These are phyloP conservation scores for Nemania sp. DNA, from an alignment of 2,329 filamentous ascomycete species.

Conservation along the genomic window DNA sequence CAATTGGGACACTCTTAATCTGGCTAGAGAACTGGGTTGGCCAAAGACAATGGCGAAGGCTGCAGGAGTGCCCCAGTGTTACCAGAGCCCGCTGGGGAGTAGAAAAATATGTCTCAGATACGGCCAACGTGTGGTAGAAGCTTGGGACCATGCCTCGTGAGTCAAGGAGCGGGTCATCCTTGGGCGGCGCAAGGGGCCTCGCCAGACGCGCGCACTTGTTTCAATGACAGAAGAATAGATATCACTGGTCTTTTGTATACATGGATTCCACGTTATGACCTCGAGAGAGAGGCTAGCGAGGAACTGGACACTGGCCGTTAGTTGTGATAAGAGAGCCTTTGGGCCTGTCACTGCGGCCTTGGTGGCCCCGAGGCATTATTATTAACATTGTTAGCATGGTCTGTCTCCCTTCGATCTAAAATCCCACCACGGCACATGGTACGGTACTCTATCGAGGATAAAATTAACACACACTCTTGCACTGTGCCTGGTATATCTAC, in stretches of 20 bases:
- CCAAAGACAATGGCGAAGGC: slow-evolving; percentile 36
- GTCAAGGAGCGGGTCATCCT: slow-evolving; percentile 42
- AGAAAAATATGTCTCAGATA: slow-evolving; percentile 32
- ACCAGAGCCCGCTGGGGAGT: slow-evolving; percentile 13
- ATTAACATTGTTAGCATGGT: background rate
- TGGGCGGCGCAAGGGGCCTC: slow-evolving; percentile 47
- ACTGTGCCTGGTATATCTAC: slow-evolving; percentile 42
- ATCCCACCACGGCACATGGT: background rate
- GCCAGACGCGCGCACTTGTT: slow-evolving; percentile 43
- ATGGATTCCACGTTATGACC: slow-evolving; percentile 28
- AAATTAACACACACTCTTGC: slow-evolving; percentile 21
- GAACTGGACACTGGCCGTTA: slow-evolving; percentile 31
- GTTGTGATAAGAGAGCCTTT: slow-evolving; percentile 37
- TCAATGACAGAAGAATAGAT: slow-evolving; percentile 44
- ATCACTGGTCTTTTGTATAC: slow-evolving; percentile 41
- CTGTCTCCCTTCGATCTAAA: background rate
- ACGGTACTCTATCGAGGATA: background rate
- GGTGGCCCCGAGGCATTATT: background rate
- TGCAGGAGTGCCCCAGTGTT: slow-evolving; percentile 11
- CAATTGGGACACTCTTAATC: slow-evolving; percentile 33
- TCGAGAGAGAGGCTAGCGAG: slow-evolving; percentile 31
- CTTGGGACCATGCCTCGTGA: slow-evolving; percentile 28
- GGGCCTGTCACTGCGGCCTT: slow-evolving; percentile 16
- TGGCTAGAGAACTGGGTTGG: slow-evolving; percentile 32
- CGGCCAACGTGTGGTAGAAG: slow-evolving; percentile 25